Evolutionary conservation across 306 rosid species (phyloP), one percentile per base, ranked within the genome.

Genomic region (Canavalia gladiata): DNA sequence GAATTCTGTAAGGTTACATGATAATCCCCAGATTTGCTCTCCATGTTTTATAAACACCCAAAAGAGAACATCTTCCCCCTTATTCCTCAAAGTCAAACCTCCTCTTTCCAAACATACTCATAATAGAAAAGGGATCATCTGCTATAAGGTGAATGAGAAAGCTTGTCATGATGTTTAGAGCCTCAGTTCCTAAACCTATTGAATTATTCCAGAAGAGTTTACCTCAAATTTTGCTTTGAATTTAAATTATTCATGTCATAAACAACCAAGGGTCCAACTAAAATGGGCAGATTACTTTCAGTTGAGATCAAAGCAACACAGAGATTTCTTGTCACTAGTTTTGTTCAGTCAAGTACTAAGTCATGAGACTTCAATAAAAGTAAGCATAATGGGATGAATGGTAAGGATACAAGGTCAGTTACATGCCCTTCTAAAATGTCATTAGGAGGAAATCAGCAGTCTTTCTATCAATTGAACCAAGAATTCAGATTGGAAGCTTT

Each of bases 171-270:
- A 49, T 37, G 54, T 28, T 56, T 49, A 60, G 7, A 70, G 33
- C 83, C 64, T 59, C 74, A 80, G 10, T 51, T 70, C 25, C 49
- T 31, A 29, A 42, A 58, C 57, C 18, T 54, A 72, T 54, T 83
- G 35, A 72, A 56, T 43, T 43, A 42, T 34, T 78, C 60, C 55
- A 58, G 9, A 47, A 66, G 66, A 6, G 55, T 52, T 28, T 29
- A 47, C 59, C 66, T 6, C 8, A 13, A 5, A 45, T 54, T 83
- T 66, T 52, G 28, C 57, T 31, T 45, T 65, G 68, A 57, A 33
- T 49, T 62, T 47, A 29, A 13, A 59, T 51, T 74, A 64, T 51
- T 50, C 57, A 13, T 42, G 13, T 42, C 80, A 72, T 52, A 54
- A 64, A 60, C 33, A 34, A 51, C n/a, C 8, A 54, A 47, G 75